phyloP scores from a whole-genome alignment of 257 asterid species.

The Forsythia viridissima region DNA sequence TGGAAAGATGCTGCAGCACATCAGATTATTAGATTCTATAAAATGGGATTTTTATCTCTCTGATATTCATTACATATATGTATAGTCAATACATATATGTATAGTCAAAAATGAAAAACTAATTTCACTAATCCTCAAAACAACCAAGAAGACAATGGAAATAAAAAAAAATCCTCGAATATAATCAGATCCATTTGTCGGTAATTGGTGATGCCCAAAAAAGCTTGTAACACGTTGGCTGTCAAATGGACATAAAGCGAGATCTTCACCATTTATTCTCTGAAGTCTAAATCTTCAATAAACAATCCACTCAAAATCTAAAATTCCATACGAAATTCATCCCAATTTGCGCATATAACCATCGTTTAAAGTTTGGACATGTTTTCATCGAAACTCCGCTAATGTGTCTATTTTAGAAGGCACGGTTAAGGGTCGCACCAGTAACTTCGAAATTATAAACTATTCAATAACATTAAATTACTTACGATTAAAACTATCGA shows the following conservation, averaged over 20 bases:
- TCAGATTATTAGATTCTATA: slow-evolving; percentile 57
- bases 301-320: background rate
- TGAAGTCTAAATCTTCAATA: background rate
- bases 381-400: no score
- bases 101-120: background rate
- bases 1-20: slow-evolving; percentile 66
- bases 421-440: no score
- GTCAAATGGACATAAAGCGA: background rate
- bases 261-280: background rate
- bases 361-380: no score
- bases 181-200: background rate
- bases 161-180: background rate
- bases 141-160: background rate
- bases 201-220: background rate
- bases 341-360: background rate
- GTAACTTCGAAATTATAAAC: no score
- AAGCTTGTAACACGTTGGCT: background rate
- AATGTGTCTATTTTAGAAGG: no score
- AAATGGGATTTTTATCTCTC: background rate
- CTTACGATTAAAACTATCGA: no score
- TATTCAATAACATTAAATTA: no score
- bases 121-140: background rate
- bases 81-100: background rate
- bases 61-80: background rate
- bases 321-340: background rate